Conservation (phyloP, 257 asterid genomes). For the Cynanchum wilfordii region DNA sequence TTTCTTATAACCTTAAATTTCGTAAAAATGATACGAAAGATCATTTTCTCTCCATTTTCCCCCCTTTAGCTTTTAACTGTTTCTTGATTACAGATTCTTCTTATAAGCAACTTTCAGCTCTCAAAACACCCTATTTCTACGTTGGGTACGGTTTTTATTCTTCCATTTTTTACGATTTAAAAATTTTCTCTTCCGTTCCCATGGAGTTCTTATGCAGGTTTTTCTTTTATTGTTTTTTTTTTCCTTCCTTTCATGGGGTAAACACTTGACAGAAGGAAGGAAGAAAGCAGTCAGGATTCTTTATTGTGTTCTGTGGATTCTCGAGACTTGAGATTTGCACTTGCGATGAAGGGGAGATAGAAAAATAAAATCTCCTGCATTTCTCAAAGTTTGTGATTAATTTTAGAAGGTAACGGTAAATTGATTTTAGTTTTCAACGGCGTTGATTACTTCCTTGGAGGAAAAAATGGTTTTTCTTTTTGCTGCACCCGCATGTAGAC, state of each 20-base stretch:
- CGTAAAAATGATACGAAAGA: not conserved
- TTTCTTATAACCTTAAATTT: not conserved
- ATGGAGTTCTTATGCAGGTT: not conserved
- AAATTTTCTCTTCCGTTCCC: not conserved
- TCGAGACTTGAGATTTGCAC: conserved; percentile 23
- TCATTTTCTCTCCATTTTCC: not conserved
- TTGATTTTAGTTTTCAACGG: conserved; percentile 15
- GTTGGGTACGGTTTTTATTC: not conserved
- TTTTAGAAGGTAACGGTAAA: conserved; percentile 29
- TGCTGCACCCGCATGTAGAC: conserved; percentile 19
- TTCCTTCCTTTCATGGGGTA: not conserved
- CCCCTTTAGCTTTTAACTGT: not conserved
- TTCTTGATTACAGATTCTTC: not conserved
- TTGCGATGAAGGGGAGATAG: not conserved
- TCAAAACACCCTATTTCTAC: conserved; percentile 16
- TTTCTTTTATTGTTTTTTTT: not conserved
- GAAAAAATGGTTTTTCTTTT: conserved; percentile 1
- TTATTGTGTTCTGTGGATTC: conserved; percentile 12
- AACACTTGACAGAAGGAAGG: conserved; percentile 16
- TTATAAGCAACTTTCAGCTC: conserved; percentile 20
- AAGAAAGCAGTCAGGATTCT: conserved; percentile 14
- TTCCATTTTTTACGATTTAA: not conserved
- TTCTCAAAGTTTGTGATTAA: conserved; percentile 1
- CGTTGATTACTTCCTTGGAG: conserved; percentile 13
- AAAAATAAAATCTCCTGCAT: not conserved